phyloP scores from a whole-genome alignment of 2,329 filamentous ascomycete genomes.

The Diplodia intermedia region DNA sequence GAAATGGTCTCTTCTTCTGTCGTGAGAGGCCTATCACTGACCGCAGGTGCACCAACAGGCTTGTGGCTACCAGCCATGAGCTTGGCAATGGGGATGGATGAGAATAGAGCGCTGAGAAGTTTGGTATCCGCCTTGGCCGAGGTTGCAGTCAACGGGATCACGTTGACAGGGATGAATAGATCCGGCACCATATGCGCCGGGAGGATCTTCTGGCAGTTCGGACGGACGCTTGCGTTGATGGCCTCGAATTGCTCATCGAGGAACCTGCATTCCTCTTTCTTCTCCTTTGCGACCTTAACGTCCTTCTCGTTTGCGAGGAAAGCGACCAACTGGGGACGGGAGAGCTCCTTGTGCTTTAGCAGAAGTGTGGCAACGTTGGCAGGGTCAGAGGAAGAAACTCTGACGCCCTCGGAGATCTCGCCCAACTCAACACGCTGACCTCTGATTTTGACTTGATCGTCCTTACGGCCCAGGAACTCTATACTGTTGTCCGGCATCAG shows the following conservation, averaged over 20 bases:
- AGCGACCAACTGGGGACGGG: conserved; percentile 20
- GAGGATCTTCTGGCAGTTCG: conserved; percentile 37
- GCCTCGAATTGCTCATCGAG: conserved; percentile 33
- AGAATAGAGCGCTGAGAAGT: conserved; percentile 41
- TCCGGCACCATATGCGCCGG: conserved; percentile 51
- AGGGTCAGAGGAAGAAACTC: conserved; percentile 43
- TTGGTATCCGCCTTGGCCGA: conserved; percentile 47
- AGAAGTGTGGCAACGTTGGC: conserved; percentile 23
- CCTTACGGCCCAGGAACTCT: conserved; percentile 36
- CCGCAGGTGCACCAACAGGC: conserved; percentile 1
- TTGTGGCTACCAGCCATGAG: conserved; percentile 34
- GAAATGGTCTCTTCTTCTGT: conserved; percentile 40
- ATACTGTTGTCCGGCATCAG: conserved; percentile 35
- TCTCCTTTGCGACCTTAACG: conserved; percentile 27
- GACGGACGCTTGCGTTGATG: conserved; percentile 34
- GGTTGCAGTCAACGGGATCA: conserved; percentile 46
- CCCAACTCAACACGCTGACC: conserved; percentile 52
- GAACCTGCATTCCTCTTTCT: conserved; percentile 35
- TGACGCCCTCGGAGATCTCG: conserved; percentile 46
- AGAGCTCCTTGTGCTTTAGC: conserved; percentile 28
- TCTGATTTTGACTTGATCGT: conserved; percentile 43
- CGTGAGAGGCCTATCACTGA: conserved; percentile 34
- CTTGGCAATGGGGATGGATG: conserved; percentile 38
- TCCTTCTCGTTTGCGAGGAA: conserved; percentile 34
- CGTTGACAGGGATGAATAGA: conserved; percentile 48